These are phyloP conservation scores for Rhizophora mangle DNA, from an alignment of 345 rosid species.

Conservation along the genomic window DNA sequence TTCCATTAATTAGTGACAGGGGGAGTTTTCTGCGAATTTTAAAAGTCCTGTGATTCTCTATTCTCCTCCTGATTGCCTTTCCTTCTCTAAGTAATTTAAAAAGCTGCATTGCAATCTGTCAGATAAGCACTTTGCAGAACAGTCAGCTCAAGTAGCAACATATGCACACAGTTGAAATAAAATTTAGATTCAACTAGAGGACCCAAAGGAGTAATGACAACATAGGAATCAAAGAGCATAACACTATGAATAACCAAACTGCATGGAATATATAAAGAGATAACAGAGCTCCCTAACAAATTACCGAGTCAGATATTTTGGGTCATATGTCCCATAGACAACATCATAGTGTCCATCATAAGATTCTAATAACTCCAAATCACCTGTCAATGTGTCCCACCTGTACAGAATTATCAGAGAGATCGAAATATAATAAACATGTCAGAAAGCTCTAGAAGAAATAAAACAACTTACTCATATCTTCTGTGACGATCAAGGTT, in stretches of 20 bases:
- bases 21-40: too few relatives aligned
- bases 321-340: constrained; percentile 78
- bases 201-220: background rate
- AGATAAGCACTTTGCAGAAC: too few relatives aligned
- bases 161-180: background rate
- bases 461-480: constrained; percentile 70
- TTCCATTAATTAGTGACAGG: too few relatives aligned
- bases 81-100: background rate
- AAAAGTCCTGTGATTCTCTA: too few relatives aligned
- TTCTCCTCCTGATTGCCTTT: too few relatives aligned
- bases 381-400: constrained; percentile 95
- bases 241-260: constrained; percentile 10
- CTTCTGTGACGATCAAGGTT: constrained; percentile 68
- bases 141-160: background rate
- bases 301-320: constrained; percentile 79
- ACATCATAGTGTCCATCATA: constrained; percentile 91
- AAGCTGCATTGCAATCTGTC: background rate
- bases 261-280: background rate
- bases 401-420: constrained; percentile 48
- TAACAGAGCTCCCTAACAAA: constrained; percentile 1
- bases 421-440: constrained; percentile 20
- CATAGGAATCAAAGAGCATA: background rate
- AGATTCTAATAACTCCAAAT: constrained; percentile 77
- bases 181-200: background rate
- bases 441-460: constrained; percentile 13